These are phyloP conservation scores for Stenogyne calaminthoides DNA, from an alignment of 305 asterid genomes.

Conservation along the genomic window DNA sequence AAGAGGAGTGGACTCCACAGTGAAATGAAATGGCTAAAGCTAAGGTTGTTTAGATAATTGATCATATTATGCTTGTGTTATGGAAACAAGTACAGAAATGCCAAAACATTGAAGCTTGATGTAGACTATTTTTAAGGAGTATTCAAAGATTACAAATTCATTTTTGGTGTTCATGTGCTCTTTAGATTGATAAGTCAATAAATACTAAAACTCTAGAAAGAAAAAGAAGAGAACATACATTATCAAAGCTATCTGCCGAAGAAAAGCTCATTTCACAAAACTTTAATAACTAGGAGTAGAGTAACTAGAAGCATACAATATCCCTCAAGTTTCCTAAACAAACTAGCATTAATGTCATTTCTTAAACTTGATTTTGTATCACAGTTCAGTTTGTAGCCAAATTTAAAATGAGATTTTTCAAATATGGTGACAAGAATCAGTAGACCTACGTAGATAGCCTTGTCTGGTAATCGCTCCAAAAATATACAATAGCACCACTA, in stretches of 20 bases:
- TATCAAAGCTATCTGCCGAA: neutral
- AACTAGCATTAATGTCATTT: neutral
- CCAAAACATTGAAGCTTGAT: slow-evolving; percentile 2
- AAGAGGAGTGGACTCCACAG: neutral
- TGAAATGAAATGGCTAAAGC: slow-evolving; percentile 14
- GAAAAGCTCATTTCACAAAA: neutral
- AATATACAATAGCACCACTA: neutral
- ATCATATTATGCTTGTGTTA: neutral
- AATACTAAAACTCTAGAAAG: neutral
- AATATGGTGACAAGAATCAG: neutral
- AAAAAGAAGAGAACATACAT: neutral
- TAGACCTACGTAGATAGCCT: neutral
- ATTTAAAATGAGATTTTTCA: neutral
- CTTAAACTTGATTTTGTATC: neutral
- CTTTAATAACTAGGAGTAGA: neutral
- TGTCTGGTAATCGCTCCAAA: neutral
- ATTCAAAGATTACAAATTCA: neutral
- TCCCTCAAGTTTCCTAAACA: slow-evolving; percentile 6
- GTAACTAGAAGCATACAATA: no score
- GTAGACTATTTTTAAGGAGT: neutral
- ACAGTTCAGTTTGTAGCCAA: neutral
- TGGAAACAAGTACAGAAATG: neutral
- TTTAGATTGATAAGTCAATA: neutral
- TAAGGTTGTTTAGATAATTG: neutral
- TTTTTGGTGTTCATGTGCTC: neutral